Evolutionary conservation across 352 stramenopile species (phyloP).

Genomic region (Phytophthora melonis): DNA sequence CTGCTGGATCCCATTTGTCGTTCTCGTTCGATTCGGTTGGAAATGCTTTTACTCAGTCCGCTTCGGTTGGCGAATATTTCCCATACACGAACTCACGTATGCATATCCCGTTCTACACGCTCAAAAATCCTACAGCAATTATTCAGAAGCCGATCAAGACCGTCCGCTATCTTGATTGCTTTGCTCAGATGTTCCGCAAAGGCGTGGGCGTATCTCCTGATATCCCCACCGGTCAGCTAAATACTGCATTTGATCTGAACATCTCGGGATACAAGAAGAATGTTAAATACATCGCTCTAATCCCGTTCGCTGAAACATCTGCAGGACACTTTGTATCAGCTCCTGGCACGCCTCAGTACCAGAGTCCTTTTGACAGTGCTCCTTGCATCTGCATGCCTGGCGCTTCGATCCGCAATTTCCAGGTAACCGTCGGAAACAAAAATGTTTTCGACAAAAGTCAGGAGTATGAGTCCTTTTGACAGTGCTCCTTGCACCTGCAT

Average conservation of each 20-base stretch:
- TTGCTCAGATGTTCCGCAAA: background rate
- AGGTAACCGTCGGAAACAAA: too few relatives aligned
- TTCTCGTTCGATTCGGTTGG: background rate
- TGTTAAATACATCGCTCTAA: background rate
- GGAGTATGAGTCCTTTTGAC: too few relatives aligned
- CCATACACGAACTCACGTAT: background rate
- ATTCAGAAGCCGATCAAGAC: background rate
- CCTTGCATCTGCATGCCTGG: too few relatives aligned
- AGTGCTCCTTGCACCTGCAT: too few relatives aligned
- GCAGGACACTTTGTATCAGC: too few relatives aligned
- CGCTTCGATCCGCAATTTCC: too few relatives aligned
- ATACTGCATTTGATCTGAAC: background rate
- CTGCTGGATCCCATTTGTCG: background rate
- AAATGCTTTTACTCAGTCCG: background rate
- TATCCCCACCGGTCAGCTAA: background rate
- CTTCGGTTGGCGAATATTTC: background rate
- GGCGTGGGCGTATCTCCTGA: background rate
- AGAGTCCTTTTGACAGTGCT: too few relatives aligned
- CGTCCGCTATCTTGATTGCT: background rate
- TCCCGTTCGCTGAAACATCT: too few relatives aligned
- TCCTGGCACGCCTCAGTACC: too few relatives aligned
- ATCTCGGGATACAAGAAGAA: background rate
- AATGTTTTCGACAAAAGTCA: too few relatives aligned
- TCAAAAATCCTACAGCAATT: background rate
- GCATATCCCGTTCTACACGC: background rate